Evolutionary conservation across 208 protist species (phyloP), one percentile per base, ranked within the genome.

Genomic region (Trypanosomatidae sp.): DNA sequence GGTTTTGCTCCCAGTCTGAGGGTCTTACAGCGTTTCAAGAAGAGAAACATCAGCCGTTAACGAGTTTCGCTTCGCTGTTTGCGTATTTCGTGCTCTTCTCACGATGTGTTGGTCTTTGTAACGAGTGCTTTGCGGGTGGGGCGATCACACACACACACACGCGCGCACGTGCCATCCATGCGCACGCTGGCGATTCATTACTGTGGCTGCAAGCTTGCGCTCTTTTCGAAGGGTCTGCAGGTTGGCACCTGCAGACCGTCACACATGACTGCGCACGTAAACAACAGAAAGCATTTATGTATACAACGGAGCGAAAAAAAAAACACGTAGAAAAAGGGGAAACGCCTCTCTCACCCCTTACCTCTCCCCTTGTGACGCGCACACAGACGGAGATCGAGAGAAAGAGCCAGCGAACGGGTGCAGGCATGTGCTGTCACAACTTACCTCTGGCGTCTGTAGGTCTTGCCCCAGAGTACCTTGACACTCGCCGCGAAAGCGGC

Each of bases 401-500:
- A 65, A 46, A 44, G 19, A 44, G 33, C 33, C 9, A 25, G 59
- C 19, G 9, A 25, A 41, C 0, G 9, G 39, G 10, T 8, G 1
- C 22, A 44, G 10, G 60, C 10, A 7, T 22, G 13, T 3, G 25
- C 60, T 3, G 1, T 44, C 36, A 43, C 30, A 25, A 43, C 52
- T 70, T 68, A 97, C 80, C 95, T 95, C 65, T 87, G 58, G 30
- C 94, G 82, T 82, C 94, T 96, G 85, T 97, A 96, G 17, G 91
- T 97, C 83, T 95, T 95, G 9, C 84, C 70, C 92, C 90, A 97
- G 15, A 96, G 82, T 19, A 80, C 71, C 70, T 82, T 66, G 4
- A 96, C 89, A 64, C 90, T 92, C 36, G 55, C 53, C 4, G 85
- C 91, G 59, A 94, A 94, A 39, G 80, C 79, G 36, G 73, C 70